Base-by-base conservation (phyloP, 2,329 filamentous ascomycete genomes). In the Pseudogymnoascus verrucosus region DNA sequence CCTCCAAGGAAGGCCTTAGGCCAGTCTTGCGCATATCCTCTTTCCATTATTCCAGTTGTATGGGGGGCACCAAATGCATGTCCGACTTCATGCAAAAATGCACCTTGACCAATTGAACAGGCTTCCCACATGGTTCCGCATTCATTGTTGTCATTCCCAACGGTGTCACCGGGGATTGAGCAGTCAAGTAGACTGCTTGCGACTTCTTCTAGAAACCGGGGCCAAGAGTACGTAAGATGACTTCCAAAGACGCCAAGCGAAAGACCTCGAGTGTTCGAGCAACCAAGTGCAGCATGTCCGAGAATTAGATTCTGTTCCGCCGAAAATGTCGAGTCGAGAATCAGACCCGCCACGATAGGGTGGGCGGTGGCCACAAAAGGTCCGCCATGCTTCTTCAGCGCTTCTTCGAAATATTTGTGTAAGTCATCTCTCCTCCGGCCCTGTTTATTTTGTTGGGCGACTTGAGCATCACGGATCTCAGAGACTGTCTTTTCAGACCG, bases 211-310 rank as follows among this genome's bases (percentile, higher is more conserved):
- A 90, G 76, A 69, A 84, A 86, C 1, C 86, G 82, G 1, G 88
- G 88, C 72, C 89, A 90, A 65, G 84, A 86, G 69, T 90, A 87
- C 21, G 90, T 79, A 65, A 84, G 80, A 70, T 89, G 87, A 39
- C 87, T 90, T 7, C 88, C 88, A 70, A 89, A 90, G 57, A 91
- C 85, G 11, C 86, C 88, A 62, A 90, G 78, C 62, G 86, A 85
- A 61, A 89, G 73, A 11, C 83, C 84, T 31, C 78, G 76, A 11
- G 75, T 81, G 23, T 84, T 83, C 10, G 71, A 71, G 28, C 66
- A 66, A 12, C 87, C 86, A 14, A 89, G 76, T 11, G 87, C 87
- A 6, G 87, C 87, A 74, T 91, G 88, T 19, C 82, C 87, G 21
- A 84, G 80, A 36, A 90, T 84, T 1, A 83, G 80, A 61, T 85